phyloP scores from a whole-genome alignment of 306 rosid species.

The Benincasa hispida region DNA sequence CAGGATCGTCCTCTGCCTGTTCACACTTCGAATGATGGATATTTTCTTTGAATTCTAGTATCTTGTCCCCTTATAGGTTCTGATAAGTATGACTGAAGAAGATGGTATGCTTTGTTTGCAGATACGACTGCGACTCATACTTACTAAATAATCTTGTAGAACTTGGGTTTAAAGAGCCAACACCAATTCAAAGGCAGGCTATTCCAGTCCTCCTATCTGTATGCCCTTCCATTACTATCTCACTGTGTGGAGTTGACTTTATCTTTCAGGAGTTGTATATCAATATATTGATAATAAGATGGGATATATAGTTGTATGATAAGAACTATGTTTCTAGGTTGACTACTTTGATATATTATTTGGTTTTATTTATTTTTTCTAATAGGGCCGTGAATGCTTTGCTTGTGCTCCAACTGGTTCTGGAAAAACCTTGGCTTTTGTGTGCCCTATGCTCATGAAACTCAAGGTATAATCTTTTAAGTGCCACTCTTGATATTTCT shows the following conservation, averaged over 20 bases:
- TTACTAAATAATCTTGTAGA: slow-evolving; percentile 49
- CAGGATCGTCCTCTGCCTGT: background rate
- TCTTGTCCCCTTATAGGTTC: background rate
- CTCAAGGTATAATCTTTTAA: slow-evolving; percentile 48
- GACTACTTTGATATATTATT: background rate
- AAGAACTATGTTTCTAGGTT: background rate
- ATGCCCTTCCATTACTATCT: slow-evolving; percentile 23
- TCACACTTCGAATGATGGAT: background rate
- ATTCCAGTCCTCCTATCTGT: slow-evolving; percentile 83
- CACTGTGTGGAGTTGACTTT: background rate
- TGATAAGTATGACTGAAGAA: slow-evolving; percentile 10
- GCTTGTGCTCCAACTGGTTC: slow-evolving; percentile 99
- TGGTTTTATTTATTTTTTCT: background rate
- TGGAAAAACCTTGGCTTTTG: slow-evolving; percentile 89
- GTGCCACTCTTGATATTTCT: slow-evolving; percentile 1
- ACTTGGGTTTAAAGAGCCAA: slow-evolving; percentile 78
- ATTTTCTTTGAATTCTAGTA: background rate
- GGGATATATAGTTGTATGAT: background rate
- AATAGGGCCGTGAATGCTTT: slow-evolving; percentile 85
- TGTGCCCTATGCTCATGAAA: slow-evolving; percentile 83
- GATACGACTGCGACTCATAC: slow-evolving; percentile 52
- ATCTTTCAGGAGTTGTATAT: background rate
- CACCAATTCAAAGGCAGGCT: slow-evolving; percentile 97
- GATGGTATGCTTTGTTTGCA: slow-evolving; percentile 14
- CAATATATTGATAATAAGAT: background rate